Evolutionary conservation across 441 rosid genomes (phyloP).

Genomic region (Populus hybrid): DNA sequence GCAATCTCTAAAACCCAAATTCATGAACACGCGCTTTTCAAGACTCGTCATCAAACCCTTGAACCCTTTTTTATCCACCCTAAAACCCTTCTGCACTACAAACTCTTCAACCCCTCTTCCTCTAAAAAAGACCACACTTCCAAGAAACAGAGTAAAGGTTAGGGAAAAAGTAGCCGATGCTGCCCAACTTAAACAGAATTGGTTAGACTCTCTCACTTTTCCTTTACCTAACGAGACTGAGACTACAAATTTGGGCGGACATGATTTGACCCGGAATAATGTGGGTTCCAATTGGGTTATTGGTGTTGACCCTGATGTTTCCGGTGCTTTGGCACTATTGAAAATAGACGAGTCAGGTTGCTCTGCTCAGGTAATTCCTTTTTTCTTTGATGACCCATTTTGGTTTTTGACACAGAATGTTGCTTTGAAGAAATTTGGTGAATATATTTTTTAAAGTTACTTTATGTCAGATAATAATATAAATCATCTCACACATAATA

Average conservation of each 20-base stretch:
- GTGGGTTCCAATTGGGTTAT: conserved; percentile 45
- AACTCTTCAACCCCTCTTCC: not conserved
- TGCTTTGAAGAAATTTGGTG: not conserved
- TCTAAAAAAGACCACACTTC: not conserved
- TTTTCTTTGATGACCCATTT: not conserved
- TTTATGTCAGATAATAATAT: not conserved
- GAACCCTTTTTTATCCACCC: not conserved
- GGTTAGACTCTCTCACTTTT: conserved; percentile 73
- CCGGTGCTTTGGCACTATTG: conserved; percentile 74
- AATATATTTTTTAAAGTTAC: not conserved
- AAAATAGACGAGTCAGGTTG: conserved; percentile 40
- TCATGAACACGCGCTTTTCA: conserved; percentile 8
- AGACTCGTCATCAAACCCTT: not conserved
- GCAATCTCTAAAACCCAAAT: not conserved
- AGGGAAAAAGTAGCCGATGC: conserved; percentile 30
- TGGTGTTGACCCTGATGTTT: conserved; percentile 80
- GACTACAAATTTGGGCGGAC: not conserved
- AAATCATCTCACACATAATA: no score
- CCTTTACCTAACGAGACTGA: conserved; percentile 24
- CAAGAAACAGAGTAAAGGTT: conserved; percentile 15
- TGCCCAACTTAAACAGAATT: conserved; percentile 52
- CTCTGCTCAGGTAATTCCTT: conserved; percentile 51
- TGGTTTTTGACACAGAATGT: not conserved
- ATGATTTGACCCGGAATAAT: conserved; percentile 12
- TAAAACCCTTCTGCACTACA: conserved; percentile 5